phyloP scores from a whole-genome alignment of 495 filamentous ascomycete genomes.

The Penicillium macrosclerotiorum region DNA sequence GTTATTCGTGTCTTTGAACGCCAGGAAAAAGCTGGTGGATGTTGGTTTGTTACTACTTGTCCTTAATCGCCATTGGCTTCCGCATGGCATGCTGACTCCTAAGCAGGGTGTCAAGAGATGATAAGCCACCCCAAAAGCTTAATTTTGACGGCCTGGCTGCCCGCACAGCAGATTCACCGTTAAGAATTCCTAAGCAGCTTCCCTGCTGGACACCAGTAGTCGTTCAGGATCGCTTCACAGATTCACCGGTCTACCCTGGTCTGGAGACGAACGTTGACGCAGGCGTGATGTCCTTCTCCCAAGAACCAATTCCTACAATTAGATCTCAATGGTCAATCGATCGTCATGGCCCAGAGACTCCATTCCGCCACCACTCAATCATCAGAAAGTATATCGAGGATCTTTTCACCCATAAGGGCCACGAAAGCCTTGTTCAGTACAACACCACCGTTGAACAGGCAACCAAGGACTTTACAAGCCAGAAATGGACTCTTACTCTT shows the following conservation, averaged over 20 bases:
- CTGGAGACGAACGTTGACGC: conserved; percentile 44
- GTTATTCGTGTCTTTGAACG: conserved; percentile 59
- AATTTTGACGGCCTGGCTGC: conserved; percentile 41
- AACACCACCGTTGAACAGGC: conserved; percentile 43
- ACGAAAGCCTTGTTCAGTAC: conserved; percentile 36
- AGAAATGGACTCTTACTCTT: conserved; percentile 38
- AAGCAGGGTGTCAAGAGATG: conserved; percentile 44
- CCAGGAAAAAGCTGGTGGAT: conserved; percentile 55
- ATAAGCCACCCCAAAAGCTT: conserved; percentile 26
- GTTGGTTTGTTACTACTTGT: conserved; percentile 54
- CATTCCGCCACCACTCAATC: conserved; percentile 38
- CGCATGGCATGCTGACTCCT: conserved; percentile 9
- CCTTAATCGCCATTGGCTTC: too few species aligned
- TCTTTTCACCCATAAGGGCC: conserved; percentile 32
- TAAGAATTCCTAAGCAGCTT: conserved; percentile 43
- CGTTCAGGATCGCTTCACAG: conserved; percentile 46
- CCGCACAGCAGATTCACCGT: conserved; percentile 47
- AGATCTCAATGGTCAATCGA: conserved; percentile 36
- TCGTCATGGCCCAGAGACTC: conserved; percentile 35
- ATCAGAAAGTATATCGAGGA: conserved; percentile 41
- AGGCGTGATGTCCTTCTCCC: conserved; percentile 39
- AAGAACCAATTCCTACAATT: conserved; percentile 33
- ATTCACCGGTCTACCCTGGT: conserved; percentile 40
- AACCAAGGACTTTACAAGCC: conserved; percentile 24
- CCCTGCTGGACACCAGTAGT: conserved; percentile 44